Percentiles rank a stretch among this genome's conserved stretches.
Conservation (phyloP, 2,329 filamentous ascomycete species). For the Stagonosporopsis cucurbitacearum region DNA sequence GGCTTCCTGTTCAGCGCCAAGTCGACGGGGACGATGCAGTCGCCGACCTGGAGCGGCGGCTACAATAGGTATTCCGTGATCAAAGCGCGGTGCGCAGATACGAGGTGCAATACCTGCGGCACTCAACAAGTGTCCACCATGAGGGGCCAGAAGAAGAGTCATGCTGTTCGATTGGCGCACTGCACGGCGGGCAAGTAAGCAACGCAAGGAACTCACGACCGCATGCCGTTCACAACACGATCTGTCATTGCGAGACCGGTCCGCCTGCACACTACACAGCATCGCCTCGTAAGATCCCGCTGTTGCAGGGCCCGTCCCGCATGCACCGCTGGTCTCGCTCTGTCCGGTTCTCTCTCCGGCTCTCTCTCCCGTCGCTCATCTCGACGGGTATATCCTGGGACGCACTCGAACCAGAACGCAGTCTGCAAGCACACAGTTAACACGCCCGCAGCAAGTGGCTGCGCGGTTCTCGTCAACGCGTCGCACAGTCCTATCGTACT, state of each 20-base stretch:
- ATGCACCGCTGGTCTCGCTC: neutral
- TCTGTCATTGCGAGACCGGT: slow-evolving; percentile 3
- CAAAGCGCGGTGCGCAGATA: neutral
- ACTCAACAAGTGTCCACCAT: neutral
- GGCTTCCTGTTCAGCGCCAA: neutral
- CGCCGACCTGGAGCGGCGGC: neutral
- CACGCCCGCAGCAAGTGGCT: neutral
- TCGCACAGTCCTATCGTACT: neutral
- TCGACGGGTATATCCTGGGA: neutral
- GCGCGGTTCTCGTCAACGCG: neutral
- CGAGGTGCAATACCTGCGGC: neutral
- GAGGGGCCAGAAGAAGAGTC: neutral
- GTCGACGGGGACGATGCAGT: neutral
- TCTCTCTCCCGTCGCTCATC: neutral
- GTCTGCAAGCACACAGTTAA: neutral
- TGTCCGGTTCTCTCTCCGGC: too few species aligned
- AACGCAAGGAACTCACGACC: neutral
- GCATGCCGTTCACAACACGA: neutral
- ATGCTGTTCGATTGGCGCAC: neutral
- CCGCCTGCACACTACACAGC: neutral
- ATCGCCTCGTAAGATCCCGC: neutral
- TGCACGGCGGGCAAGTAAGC: neutral
- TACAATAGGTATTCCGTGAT: neutral
- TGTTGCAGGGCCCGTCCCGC: neutral
- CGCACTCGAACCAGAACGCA: neutral